phyloP scores from a whole-genome alignment of 2,329 filamentous ascomycete species.

The Cladosporium sp. region DNA sequence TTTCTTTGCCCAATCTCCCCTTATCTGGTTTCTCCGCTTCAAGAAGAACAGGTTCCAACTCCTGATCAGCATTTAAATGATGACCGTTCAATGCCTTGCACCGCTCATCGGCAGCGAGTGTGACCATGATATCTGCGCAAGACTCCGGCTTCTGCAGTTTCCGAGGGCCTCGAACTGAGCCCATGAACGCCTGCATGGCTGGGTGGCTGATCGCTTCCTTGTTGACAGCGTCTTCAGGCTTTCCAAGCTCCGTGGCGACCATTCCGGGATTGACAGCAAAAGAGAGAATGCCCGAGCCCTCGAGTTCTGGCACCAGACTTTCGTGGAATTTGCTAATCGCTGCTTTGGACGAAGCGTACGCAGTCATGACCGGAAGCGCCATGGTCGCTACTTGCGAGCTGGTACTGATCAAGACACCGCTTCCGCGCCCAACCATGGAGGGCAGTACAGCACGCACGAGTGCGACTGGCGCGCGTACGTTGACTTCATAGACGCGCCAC shows the following conservation, averaged over 20 bases:
- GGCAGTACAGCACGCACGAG: too few relatives aligned
- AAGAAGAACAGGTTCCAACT: too few relatives aligned
- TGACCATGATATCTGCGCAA: conserved; percentile 17
- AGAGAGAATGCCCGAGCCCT: conserved; percentile 17
- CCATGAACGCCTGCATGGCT: conserved; percentile 14
- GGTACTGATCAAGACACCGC: too few relatives aligned
- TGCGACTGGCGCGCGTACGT: too few relatives aligned
- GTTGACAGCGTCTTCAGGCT: conserved; percentile 17
- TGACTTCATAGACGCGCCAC: too few relatives aligned
- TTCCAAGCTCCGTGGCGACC: conserved; percentile 18
- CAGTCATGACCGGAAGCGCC: conserved; percentile 20
- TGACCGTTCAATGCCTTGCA: too few relatives aligned
- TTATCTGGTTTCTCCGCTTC: too few relatives aligned
- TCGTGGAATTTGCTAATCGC: conserved; percentile 26
- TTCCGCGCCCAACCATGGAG: too few relatives aligned
- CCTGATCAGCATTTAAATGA: too few relatives aligned
- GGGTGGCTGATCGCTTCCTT: conserved; percentile 15
- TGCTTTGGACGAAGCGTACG: conserved; percentile 23
- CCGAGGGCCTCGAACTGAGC: not conserved
- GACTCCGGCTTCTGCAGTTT: conserved; percentile 16
- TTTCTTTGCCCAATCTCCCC: too few relatives aligned
- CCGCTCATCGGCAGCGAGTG: too few relatives aligned
- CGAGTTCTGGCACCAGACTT: conserved; percentile 17
- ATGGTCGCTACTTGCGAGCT: too few relatives aligned
- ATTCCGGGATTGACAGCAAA: conserved; percentile 21